Evolutionary conservation across 108 stramenopile genomes (phyloP).

Genomic region (Aurantiochytrium sp.): DNA sequence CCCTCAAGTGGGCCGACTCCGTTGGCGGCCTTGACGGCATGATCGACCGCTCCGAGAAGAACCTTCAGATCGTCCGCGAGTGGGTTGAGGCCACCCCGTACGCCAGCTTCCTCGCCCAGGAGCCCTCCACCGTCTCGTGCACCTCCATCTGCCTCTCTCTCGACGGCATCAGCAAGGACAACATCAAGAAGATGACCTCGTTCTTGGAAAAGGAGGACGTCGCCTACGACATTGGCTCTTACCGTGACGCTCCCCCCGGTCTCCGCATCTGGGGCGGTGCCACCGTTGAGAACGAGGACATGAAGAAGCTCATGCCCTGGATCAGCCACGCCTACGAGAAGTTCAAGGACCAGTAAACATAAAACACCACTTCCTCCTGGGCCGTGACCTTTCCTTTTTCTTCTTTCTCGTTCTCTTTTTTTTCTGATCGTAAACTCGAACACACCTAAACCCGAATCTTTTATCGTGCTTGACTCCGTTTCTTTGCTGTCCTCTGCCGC

Average conservation of each 20-base stretch:
- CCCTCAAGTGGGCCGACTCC: slow-evolving; percentile 82
- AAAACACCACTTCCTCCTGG: background rate
- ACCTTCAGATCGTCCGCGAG: slow-evolving; percentile 76
- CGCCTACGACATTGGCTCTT: slow-evolving; percentile 94
- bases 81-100: slow-evolving; percentile 86
- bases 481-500: no score
- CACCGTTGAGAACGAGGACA: slow-evolving; percentile 91
- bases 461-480: no score
- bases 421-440: no score
- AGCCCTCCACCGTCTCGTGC: slow-evolving; percentile 81
- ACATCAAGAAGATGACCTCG: slow-evolving; percentile 88
- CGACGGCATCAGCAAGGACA: slow-evolving; percentile 68
- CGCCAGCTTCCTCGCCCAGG: slow-evolving; percentile 91
- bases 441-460: no score
- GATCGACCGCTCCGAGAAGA: slow-evolving; percentile 74
- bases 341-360: slow-evolving; percentile 41
- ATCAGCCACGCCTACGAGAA: slow-evolving; percentile 90
- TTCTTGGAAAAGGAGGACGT: slow-evolving; percentile 85
- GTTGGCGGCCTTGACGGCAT: slow-evolving; percentile 86
- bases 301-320: slow-evolving; percentile 96
- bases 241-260: slow-evolving; percentile 97
- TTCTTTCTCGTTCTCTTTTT: no score
- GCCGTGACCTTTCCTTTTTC: no score
- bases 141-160: slow-evolving; percentile 94
- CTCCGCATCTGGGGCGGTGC: slow-evolving; percentile 99